Base-by-base conservation (phyloP, 768 basidiomycete genomes). In the Pisolithus tinctorius region DNA sequence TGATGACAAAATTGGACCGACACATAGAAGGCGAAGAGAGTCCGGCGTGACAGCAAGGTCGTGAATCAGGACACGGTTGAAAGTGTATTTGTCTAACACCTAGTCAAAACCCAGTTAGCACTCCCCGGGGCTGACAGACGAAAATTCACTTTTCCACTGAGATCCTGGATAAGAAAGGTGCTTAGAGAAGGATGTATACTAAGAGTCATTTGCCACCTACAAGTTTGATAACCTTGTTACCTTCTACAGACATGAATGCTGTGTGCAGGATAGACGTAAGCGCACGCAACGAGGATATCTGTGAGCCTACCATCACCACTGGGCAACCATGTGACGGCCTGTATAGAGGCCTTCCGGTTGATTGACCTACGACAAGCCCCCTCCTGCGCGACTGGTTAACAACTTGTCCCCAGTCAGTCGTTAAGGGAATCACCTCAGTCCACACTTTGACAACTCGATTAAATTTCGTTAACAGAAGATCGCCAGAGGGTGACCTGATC, bases 191-290 rank as follows among this genome's bases (percentile, higher is more conserved):
- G 46, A 10, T 51, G 55, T 31, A 48, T n/a, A 11, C 6, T 14
- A 37, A 48, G 26, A 14, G 23, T 13, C 9, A 20, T 10, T 26
- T 47, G 14, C 29, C 29, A 60, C 75, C 57, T 61, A 83, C 84
- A 58, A 87, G 57, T 66, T 82, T 83, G 3, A 72, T 71, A 10
- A 86, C 82, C 55, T 72, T 70, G 49, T 74, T 79, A 17, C 77
- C 80, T 64, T 88, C 86, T 14, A 88, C 82, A 11, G 83, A 84
- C 50, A 88, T 65, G 72, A 89, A 86, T 7, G 78, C 85, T 85
- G 6, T 6, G 2, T 13, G 23, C 20, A 39, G 47, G 10, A 11
- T 6, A 31, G 25, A 7, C 23, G 23, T 48, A 20, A 29, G 38
- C 23, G 20, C 14, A 20, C 25, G 16, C 3, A 30, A 37, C 13